Evolutionary conservation across 169 alveolate species (phyloP), one percentile per base, ranked within the genome.

Genomic region (Plasmodium cynomolgi): DNA sequence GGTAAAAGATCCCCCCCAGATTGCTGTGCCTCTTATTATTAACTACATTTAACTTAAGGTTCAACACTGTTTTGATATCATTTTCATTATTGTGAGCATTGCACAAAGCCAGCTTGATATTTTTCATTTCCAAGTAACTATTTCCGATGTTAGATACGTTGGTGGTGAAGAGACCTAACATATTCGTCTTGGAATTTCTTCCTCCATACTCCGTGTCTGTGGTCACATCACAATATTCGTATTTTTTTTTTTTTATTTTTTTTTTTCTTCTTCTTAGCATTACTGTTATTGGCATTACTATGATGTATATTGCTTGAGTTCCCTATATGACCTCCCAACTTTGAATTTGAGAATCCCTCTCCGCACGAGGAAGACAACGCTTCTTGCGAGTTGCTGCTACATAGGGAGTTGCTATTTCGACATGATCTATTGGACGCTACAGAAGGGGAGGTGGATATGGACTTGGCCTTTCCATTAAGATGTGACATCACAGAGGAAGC

Each of bases 321-420:
- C 5, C 13, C 54, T 37, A 33, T 34, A 15, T 44, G n/a, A 17
- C 26, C 0, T 1, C 54, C 84, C 54, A 77, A 17, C 54, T 77
- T 77, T 1, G 2, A 37, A 77, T 39, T 77, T 4, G 84, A 17
- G 7, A 77, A 20, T 20, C n/a, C 37, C n/a, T 79, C 71, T 5
- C 54, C 84, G 29, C 44, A 29, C 11, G 62, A 79, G n/a, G 84
- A 79, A 11, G 84, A 79, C 1, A 34, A 20, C n/a, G 9, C 71
- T 39, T 37, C 84, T n/a, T 79, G 84, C 31, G 84, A 79, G 31
- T 79, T 79, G 15, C 84, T 79, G 72, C 84, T 79, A 39, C 72
- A 39, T 37, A n/a, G 9, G 6, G 68, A 34, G 17, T 79, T 31
- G 50, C 84, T 79, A 34, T n/a, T 39, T 79, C 23, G 34, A 34